Conservation (phyloP, 2,329 filamentous ascomycete genomes). For the Herpomyces periplanetae region DNA sequence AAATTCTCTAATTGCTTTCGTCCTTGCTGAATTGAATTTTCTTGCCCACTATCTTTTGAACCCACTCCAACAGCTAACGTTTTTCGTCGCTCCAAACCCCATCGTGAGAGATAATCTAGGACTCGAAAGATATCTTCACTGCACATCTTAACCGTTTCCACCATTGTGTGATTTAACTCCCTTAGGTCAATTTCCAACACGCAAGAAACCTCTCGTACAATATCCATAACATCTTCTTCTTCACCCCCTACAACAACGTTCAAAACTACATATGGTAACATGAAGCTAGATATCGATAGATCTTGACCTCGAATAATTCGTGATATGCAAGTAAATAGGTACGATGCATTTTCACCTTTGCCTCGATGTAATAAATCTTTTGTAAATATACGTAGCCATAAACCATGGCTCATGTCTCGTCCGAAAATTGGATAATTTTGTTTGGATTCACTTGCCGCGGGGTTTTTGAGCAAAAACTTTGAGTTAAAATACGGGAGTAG, state of each 20-base stretch:
- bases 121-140: conserved; percentile 70
- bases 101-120: conserved; percentile 61
- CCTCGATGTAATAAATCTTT: conserved; percentile 43
- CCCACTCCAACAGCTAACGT: conserved; percentile 8
- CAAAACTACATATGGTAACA: conserved; percentile 51
- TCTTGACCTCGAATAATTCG: conserved; percentile 57
- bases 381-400: conserved; percentile 45
- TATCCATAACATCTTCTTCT: conserved; percentile 18
- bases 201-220: conserved; percentile 29
- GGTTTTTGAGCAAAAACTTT: conserved; percentile 25
- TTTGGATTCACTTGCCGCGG: conserved; percentile 8
- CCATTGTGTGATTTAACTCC: conserved; percentile 15
- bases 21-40: too few species aligned
- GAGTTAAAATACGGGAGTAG: conserved; percentile 63
- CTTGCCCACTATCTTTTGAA: conserved; percentile 10
- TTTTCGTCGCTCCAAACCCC: conserved; percentile 40
- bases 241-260: conserved; percentile 41
- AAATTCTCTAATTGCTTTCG: conserved; percentile 21
- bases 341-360: conserved; percentile 27
- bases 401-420: conserved; percentile 22
- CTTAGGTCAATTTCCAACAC: conserved; percentile 26
- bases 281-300: conserved; percentile 42
- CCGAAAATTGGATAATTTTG: conserved; percentile 41
- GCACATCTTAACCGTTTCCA: conserved; percentile 39
- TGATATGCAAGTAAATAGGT: conserved; percentile 42